phyloP scores from a whole-genome alignment of 345 rosid species.

The Salix exigua region DNA sequence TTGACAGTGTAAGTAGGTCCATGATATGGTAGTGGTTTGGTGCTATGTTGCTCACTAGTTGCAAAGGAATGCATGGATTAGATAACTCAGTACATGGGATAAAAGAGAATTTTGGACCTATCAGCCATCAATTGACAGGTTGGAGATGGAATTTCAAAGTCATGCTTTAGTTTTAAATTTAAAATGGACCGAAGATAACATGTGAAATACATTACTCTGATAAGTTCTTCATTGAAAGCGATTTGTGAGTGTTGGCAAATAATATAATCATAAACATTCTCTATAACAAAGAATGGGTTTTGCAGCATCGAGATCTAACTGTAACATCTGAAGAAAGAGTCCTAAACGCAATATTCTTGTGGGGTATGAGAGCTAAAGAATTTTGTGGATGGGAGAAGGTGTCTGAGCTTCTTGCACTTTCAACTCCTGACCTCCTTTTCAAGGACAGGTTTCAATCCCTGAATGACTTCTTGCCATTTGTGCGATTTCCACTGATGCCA shows the following conservation, averaged over 20 bases:
- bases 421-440: slow-evolving; percentile 44
- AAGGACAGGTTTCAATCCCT: slow-evolving; percentile 59
- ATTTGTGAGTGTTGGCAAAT: slow-evolving; percentile 6
- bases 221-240: neutral
- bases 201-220: neutral
- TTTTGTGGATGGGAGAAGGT: slow-evolving; percentile 64
- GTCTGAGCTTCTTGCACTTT: slow-evolving; percentile 44
- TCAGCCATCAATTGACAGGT: neutral
- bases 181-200: neutral
- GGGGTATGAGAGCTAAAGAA: slow-evolving; percentile 74
- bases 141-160: neutral
- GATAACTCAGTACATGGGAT: neutral
- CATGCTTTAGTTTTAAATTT: neutral
- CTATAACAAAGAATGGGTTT: slow-evolving; percentile 26
- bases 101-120: neutral
- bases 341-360: slow-evolving; percentile 83
- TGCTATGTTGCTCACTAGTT: slow-evolving; percentile 1
- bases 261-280: neutral
- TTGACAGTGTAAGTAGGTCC: neutral
- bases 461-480: slow-evolving; percentile 55
- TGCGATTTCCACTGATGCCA: slow-evolving; percentile 79
- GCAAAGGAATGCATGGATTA: neutral
- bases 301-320: slow-evolving; percentile 88
- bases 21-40: neutral
- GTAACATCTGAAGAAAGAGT: slow-evolving; percentile 92